Evolutionary conservation across 805 yeast genomes (phyloP).

Genomic region (Ogataea salicorniae): DNA sequence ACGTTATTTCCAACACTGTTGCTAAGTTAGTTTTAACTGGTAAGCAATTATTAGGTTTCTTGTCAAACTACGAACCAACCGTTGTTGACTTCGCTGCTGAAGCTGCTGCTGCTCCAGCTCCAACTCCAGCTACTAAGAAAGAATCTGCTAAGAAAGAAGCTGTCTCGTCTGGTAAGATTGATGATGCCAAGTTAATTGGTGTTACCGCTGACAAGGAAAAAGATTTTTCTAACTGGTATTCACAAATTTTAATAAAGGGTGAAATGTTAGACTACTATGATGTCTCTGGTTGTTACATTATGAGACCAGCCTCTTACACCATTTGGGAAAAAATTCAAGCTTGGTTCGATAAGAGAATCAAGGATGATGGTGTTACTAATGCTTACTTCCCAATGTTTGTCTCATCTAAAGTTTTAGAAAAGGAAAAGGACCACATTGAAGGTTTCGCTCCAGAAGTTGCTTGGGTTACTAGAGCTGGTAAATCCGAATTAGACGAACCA

Average conservation of each 20-base stretch:
- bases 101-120: constrained; percentile 36
- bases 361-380: constrained; percentile 85
- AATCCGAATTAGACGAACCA: constrained; percentile 92
- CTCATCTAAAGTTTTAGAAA: constrained; percentile 85
- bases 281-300: constrained; percentile 96
- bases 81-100: constrained; percentile 51
- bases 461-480: constrained; percentile 98
- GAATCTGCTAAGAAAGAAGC: constrained; percentile 26
- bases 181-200: constrained; percentile 89
- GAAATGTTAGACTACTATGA: constrained; percentile 99
- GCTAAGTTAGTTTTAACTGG: constrained; percentile 49
- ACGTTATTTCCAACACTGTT: constrained; percentile 46
- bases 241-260: constrained; percentile 92
- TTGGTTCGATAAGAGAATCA: constrained; percentile 79
- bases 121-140: constrained; percentile 30
- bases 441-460: constrained; percentile 99
- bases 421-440: constrained; percentile 97
- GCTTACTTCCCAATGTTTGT: constrained; percentile 99
- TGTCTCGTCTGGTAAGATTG: constrained; percentile 47
- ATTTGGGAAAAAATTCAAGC: constrained; percentile 93
- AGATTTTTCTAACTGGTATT: constrained; percentile 97
- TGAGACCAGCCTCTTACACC: constrained; percentile 91
- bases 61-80: constrained; percentile 47
- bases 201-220: constrained; percentile 88
- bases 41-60: constrained; percentile 39